Base-by-base conservation (phyloP, 495 filamentous ascomycete genomes). In the Hypoxylon fragiforme region DNA sequence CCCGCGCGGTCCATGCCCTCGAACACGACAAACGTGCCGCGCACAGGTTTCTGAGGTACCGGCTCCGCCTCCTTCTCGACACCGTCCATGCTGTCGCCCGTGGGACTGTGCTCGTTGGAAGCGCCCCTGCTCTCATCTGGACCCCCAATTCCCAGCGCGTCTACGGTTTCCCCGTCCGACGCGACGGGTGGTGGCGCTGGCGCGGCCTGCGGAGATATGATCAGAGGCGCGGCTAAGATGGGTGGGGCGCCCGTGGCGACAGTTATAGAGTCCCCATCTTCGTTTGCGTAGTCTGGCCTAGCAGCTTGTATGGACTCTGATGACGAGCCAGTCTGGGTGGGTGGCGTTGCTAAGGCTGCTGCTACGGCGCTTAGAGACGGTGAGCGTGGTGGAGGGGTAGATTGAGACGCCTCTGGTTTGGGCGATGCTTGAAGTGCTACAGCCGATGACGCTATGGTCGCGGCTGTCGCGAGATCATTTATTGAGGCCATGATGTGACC, bases 1-100 rank as follows among this genome's bases (percentile, higher is more conserved):
- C 94, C 94, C 30, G 92, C 88, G 50, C 90, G 87, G 66, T 98
- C 94, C 45, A 98, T 82, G 19, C 94, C 94, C 73, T 98, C 94
- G 49, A 98, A 85, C 13, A 94, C 88, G 39, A 97, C 85, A 32
- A 98, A 82, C 24, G 87, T 80, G 40, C 90, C 90, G 58, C 89
- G 81, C 58, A 63, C 64, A 8, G 66, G 59, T 40, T 48, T 51
- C 13, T 41, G 44, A 35, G 12, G 26, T 12, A 48, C 51, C 21
- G 24, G 42, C 50, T 64, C 62, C 65, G 15, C 49, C 59, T 28
- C 24, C 24, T 28, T 9, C 12, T 34, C 31, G 3, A 13, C 31
- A 3, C 31, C 31, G 31, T 13, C 31, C 7, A 7, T 13, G 31
- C 12, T 34, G 6, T 13, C 12, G 31, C 31, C 31, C 31, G 31